phyloP scores from a whole-genome alignment of 345 rosid genomes.

The Kernera saxatilis region DNA sequence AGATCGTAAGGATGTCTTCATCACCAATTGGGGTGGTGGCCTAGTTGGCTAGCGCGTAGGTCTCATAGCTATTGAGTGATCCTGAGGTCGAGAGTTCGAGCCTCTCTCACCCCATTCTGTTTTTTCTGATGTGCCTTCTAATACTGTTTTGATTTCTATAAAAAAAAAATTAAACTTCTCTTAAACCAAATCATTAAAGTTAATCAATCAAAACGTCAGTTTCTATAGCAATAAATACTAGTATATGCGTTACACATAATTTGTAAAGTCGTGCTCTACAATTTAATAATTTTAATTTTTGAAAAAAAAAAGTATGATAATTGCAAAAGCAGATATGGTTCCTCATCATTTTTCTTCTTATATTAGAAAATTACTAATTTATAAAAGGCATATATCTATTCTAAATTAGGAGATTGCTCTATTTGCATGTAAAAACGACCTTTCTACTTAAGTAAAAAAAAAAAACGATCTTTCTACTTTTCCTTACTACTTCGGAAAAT shows the following conservation, averaged over 20 bases:
- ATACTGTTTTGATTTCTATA: no score
- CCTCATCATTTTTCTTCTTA: background rate
- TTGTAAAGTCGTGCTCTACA: no score
- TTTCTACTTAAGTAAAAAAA: no score
- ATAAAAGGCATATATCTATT: background rate
- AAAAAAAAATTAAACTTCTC: no score
- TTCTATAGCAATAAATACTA: background rate
- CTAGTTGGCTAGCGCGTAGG: constrained; percentile 99
- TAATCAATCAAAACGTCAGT: background rate
- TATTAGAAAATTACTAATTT: background rate
- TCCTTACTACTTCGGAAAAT: no score
- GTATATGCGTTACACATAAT: background rate
- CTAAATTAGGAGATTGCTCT: background rate
- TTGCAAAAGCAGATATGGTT: background rate
- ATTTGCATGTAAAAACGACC: background rate
- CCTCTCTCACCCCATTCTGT: constrained; percentile 99
- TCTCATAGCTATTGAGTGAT: constrained; percentile 85
- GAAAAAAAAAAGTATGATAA: no score
- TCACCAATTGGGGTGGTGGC: constrained; percentile 94
- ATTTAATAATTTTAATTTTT: no score
- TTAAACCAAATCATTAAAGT: no score
- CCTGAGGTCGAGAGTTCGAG: constrained; percentile 97
- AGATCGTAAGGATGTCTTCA: no score
- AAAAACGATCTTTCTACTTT: background rate
- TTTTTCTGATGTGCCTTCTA: no score